Percentiles rank a stretch among this genome's conserved stretches.
Conservation (phyloP, 306 rosid genomes). For the Argentina anserina region DNA sequence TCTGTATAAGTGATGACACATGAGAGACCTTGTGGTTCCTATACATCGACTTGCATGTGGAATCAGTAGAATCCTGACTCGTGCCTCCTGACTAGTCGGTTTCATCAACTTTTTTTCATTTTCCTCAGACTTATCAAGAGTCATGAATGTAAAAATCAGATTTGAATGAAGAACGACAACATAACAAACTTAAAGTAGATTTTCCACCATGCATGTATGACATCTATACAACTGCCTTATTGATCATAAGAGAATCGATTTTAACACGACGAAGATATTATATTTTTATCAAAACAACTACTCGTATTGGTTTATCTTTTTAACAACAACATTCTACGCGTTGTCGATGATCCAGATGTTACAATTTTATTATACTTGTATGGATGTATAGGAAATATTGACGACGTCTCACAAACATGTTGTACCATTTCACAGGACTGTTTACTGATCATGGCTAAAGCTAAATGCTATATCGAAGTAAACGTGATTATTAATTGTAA, state of each 20-base stretch:
- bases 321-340: not conserved
- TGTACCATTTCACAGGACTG: not conserved
- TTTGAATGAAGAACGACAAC: not conserved
- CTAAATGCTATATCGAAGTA: not conserved
- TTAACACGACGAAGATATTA: not conserved
- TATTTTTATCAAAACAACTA: not conserved
- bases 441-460: not conserved
- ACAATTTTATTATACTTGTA: not conserved
- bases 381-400: not conserved
- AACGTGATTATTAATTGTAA: not conserved
- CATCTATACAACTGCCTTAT: not conserved
- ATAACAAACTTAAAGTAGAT: not conserved
- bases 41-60: not conserved
- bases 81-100: not conserved
- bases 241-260: not conserved
- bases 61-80: not conserved
- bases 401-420: not conserved
- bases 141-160: not conserved
- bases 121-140: not conserved
- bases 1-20: not conserved
- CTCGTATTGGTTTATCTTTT: not conserved
- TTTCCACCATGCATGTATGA: not conserved
- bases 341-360: not conserved
- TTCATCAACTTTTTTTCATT: not conserved
- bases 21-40: slow-evolving; percentile 6